phyloP scores from a whole-genome alignment of 2,329 filamentous ascomycete species.

The Trichoderma endophyticum region DNA sequence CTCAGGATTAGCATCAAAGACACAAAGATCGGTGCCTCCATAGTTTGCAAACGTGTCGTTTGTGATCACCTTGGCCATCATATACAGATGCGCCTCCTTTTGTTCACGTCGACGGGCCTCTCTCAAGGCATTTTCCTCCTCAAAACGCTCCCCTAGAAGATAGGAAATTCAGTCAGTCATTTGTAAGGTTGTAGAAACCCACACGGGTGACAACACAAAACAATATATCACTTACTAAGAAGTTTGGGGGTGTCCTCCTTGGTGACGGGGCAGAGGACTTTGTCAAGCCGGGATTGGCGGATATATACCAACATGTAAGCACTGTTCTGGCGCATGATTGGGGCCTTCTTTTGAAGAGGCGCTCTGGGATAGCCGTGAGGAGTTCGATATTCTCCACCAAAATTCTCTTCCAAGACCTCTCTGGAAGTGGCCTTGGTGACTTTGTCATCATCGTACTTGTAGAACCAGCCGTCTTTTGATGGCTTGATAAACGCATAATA shows the following conservation, averaged over 20 bases:
- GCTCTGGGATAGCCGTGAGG: constrained; percentile 47
- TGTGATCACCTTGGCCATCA: constrained; percentile 77
- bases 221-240: constrained; percentile 57
- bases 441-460: constrained; percentile 95
- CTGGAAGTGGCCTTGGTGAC: constrained; percentile 90
- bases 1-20: constrained; percentile 61
- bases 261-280: constrained; percentile 73
- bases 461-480: constrained; percentile 88
- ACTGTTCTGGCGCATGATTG: constrained; percentile 68
- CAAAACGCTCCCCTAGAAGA: constrained; percentile 62
- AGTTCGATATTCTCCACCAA: constrained; percentile 76
- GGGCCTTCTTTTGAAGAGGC: constrained; percentile 52
- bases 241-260: constrained; percentile 77
- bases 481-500: constrained; percentile 98
- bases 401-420: constrained; percentile 95
- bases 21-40: constrained; percentile 78
- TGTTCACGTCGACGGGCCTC: constrained; percentile 82
- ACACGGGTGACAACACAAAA: not conserved
- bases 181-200: constrained; percentile 19
- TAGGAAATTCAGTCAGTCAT: not conserved
- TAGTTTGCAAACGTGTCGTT: constrained; percentile 77
- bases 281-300: constrained; percentile 78
- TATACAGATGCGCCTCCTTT: constrained; percentile 92
- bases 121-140: constrained; percentile 74
- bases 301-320: constrained; percentile 99